phyloP scores from a whole-genome alignment of 1,284 basidiomycete species.

The Uromyces viciae-fabae region DNA sequence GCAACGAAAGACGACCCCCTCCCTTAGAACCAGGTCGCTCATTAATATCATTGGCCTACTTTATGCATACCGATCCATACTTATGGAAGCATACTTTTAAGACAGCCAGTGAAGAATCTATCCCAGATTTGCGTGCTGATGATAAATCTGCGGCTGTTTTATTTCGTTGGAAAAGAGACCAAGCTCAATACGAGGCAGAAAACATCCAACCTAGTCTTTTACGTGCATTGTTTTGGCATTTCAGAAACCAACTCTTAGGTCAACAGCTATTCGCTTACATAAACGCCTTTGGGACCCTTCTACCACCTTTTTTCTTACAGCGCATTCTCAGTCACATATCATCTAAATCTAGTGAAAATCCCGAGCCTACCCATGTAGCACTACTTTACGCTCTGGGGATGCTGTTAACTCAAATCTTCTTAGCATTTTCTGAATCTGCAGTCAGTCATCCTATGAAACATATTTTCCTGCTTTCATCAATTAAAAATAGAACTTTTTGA shows the following conservation, averaged over 20 bases:
- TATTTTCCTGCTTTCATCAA: background rate
- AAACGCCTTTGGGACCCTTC: constrained; percentile 57
- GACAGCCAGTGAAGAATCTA: constrained; percentile 25
- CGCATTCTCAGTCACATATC: constrained; percentile 58
- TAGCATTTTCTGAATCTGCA: constrained; percentile 33
- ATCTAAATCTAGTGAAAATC: constrained; percentile 50
- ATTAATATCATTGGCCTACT: constrained; percentile 31
- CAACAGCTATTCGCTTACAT: constrained; percentile 57
- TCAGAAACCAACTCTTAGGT: constrained; percentile 46
- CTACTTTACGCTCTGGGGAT: constrained; percentile 59
- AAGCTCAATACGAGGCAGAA: constrained; percentile 20
- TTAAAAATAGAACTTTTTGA: background rate
- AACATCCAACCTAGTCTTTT: constrained; percentile 35
- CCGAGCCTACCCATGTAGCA: constrained; percentile 58
- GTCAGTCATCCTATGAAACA: background rate
- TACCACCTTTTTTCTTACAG: constrained; percentile 59
- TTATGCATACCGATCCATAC: constrained; percentile 30
- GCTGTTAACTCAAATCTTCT: constrained; percentile 57
- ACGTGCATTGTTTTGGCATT: constrained; percentile 29
- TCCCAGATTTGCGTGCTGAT: constrained; percentile 25
- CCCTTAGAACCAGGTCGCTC: constrained; percentile 30
- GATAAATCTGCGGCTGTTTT: constrained; percentile 30
- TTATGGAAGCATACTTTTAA: constrained; percentile 24
- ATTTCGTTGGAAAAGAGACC: constrained; percentile 27
- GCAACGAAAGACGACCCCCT: background rate